Conservation (phyloP, 2,329 filamentous ascomycete genomes). For the Cladosporium sp. region DNA sequence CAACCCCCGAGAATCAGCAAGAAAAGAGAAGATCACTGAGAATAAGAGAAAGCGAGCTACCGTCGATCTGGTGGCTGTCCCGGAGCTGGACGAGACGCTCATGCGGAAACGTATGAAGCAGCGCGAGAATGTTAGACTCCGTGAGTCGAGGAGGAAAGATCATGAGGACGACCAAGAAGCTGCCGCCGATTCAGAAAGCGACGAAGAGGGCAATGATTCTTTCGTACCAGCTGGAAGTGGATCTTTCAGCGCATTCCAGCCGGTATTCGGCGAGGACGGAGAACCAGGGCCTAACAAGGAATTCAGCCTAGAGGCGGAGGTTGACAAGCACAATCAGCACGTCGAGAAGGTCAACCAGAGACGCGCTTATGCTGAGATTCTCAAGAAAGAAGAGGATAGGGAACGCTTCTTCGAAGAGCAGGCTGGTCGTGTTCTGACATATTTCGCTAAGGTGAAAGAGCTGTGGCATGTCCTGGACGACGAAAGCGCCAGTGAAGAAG, state of each 20-base stretch:
- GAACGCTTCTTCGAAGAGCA: slow-evolving; percentile 18
- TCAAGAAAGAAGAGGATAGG: slow-evolving; percentile 15
- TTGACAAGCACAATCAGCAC: background rate
- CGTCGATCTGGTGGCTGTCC: slow-evolving; percentile 2
- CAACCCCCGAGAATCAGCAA: slow-evolving; percentile 2
- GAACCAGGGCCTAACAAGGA: background rate
- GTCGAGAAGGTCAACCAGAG: background rate
- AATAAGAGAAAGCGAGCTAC: slow-evolving; percentile 5
- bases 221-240: background rate
- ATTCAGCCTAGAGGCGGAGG: background rate
- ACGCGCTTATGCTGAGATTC: slow-evolving; percentile 10
- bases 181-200: background rate
- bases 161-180: background rate
- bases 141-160: background rate
- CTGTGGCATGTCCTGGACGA: slow-evolving; percentile 41
- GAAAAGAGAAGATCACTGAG: slow-evolving; percentile 10
- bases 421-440: slow-evolving; percentile 21
- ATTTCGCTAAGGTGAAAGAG: slow-evolving; percentile 36
- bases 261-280: background rate
- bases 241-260: background rate
- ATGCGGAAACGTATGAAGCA: slow-evolving; percentile 8
- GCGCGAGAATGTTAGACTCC: background rate
- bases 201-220: background rate
- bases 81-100: slow-evolving; percentile 9
- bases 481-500: slow-evolving; percentile 44